Conservation (phyloP, 768 basidiomycete genomes). For the Lentinula detonsa region DNA sequence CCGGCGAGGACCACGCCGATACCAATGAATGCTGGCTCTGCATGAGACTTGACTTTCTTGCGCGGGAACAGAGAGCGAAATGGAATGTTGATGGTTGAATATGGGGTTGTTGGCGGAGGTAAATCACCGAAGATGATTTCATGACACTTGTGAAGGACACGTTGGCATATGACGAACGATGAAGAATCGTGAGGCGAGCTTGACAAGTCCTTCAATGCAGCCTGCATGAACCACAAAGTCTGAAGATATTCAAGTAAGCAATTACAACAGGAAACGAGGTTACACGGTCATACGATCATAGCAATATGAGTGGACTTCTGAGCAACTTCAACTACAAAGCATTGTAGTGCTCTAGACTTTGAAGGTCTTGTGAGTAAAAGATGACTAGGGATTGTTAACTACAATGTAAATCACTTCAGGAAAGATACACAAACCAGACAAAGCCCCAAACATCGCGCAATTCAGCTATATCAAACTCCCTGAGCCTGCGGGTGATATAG, state of each 20-base stretch:
- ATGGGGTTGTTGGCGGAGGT: constrained; percentile 63
- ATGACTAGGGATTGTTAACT: constrained; percentile 50
- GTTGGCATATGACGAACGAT: constrained; percentile 88
- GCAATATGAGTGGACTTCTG: constrained; percentile 93
- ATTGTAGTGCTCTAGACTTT: constrained; percentile 87
- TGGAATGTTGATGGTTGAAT: constrained; percentile 48
- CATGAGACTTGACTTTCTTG: constrained; percentile 66
- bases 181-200: constrained; percentile 48
- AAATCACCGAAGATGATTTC: constrained; percentile 94
- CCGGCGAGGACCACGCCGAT: constrained; percentile 79
- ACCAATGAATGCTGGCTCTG: constrained; percentile 76
- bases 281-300: constrained; percentile 59
- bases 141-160: constrained; percentile 86
- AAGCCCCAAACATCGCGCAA: constrained; percentile 87
- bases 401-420: constrained; percentile 6
- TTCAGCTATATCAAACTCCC: constrained; percentile 60
- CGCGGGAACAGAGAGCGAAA: constrained; percentile 41
- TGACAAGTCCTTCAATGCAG: constrained; percentile 79
- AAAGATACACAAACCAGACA: constrained; percentile 52
- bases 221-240: constrained; percentile 99
- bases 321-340: constrained; percentile 84
- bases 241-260: constrained; percentile 23
- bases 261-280: constrained; percentile 10
- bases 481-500: constrained; percentile 75
- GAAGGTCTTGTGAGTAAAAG: constrained; percentile 91